phyloP scores from a whole-genome alignment of 148 eudicot species.

The Silene conica region DNA sequence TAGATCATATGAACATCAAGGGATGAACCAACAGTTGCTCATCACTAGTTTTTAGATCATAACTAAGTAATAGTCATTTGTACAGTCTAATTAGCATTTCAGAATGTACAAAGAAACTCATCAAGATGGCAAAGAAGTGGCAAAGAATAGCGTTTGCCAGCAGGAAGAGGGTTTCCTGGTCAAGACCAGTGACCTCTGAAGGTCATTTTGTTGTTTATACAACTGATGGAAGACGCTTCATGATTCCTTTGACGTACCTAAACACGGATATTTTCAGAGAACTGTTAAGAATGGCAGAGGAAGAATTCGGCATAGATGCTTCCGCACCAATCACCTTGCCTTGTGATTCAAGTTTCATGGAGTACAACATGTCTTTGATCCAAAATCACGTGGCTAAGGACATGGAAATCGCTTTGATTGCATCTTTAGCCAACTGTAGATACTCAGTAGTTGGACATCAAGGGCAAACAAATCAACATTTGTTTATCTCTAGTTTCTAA shows the following conservation, averaged over 20 bases:
- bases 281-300: constrained; percentile 16
- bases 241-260: constrained; percentile 15
- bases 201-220: constrained; percentile 23
- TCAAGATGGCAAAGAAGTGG: constrained; percentile 28
- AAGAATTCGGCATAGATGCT: constrained; percentile 11
- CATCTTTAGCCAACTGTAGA: constrained; percentile 8
- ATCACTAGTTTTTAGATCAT: constrained; percentile 7
- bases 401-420: constrained; percentile 13
- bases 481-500: constrained; percentile 11
- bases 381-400: constrained; percentile 8
- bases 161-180: constrained; percentile 19
- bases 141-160: constrained; percentile 19
- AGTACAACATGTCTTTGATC: constrained; percentile 13
- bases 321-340: constrained; percentile 13
- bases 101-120: constrained; percentile 27
- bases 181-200: not conserved
- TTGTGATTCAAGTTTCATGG: constrained; percentile 11
- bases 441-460: constrained; percentile 2
- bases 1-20: constrained; percentile 17
- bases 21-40: not conserved
- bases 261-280: constrained; percentile 5
- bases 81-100: too few relatives aligned
- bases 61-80: not conserved
- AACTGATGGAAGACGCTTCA: constrained; percentile 14
- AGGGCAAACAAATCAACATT: constrained; percentile 10